These are phyloP conservation scores for Pichia cabralensis DNA, from an alignment of 805 yeast species.

Conservation along the genomic window DNA sequence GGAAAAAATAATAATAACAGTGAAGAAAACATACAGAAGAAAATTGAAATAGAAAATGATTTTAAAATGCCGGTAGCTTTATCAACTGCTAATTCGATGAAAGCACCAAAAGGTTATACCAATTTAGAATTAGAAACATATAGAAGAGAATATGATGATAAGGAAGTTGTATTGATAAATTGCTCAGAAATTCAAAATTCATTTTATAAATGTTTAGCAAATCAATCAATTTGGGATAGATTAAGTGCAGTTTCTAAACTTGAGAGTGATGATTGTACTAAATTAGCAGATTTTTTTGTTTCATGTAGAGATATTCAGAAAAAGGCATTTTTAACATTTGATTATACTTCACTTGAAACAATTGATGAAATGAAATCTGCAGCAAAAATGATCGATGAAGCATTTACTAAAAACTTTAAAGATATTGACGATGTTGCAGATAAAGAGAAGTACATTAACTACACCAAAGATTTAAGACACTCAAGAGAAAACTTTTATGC, in stretches of 20 bases:
- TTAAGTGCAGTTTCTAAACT: slow-evolving; percentile 10
- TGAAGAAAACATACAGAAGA: not conserved
- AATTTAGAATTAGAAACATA: slow-evolving; percentile 19
- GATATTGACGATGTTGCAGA: slow-evolving; percentile 19
- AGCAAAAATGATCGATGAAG: slow-evolving; percentile 20
- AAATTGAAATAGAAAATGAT: not conserved
- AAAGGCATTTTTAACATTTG: slow-evolving; percentile 24
- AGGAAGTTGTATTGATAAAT: slow-evolving; percentile 23
- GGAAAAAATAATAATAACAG: slow-evolving; percentile 1
- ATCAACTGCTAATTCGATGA: slow-evolving; percentile 5
- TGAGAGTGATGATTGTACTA: slow-evolving; percentile 18
- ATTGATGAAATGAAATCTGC: slow-evolving; percentile 23
- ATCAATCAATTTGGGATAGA: slow-evolving; percentile 13
- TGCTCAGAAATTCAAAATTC: slow-evolving; percentile 26
- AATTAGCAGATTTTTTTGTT: slow-evolving; percentile 21
- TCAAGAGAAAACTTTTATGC: slow-evolving; percentile 22
- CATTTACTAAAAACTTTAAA: slow-evolving; percentile 21
- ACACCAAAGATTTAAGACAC: slow-evolving; percentile 19
- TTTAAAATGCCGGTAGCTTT: slow-evolving; percentile 4
- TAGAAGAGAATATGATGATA: slow-evolving; percentile 18
- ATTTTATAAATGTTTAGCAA: slow-evolving; percentile 20
- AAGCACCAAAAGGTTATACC: slow-evolving; percentile 5
- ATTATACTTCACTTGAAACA: slow-evolving; percentile 20
- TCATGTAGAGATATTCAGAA: slow-evolving; percentile 25
- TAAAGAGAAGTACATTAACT: slow-evolving; percentile 15